Evolutionary conservation across 768 basidiomycete genomes (phyloP).

Genomic region (Suillus clintonianus): DNA sequence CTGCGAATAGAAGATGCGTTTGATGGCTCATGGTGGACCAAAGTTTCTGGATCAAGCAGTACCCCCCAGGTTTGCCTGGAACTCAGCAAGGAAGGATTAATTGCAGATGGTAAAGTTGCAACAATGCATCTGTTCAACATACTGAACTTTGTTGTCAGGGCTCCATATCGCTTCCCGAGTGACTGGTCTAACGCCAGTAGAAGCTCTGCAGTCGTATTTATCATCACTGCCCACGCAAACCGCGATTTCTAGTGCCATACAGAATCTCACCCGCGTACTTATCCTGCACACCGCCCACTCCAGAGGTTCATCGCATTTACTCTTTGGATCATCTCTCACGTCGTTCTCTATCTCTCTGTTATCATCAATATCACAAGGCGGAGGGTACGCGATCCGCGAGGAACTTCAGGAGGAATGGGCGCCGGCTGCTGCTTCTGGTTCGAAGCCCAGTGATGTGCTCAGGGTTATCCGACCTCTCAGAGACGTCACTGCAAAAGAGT

Average conservation of each 20-base stretch:
- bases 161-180: conserved; percentile 19
- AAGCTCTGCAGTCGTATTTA: conserved; percentile 51
- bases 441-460: conserved; percentile 27
- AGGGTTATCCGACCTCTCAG: conserved; percentile 67
- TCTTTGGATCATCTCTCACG: conserved; percentile 80
- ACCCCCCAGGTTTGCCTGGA: conserved; percentile 43
- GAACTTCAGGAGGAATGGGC: conserved; percentile 76
- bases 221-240: conserved; percentile 74
- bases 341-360: conserved; percentile 74
- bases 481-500: conserved; percentile 80
- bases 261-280: conserved; percentile 64
- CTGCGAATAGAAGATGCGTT: conserved; percentile 77
- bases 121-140: neutral
- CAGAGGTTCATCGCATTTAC: conserved; percentile 67
- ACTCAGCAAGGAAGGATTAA: conserved; percentile 53
- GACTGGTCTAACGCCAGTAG: conserved; percentile 20
- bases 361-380: conserved; percentile 73
- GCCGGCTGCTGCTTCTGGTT: conserved; percentile 20
- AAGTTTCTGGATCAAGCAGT: conserved; percentile 36
- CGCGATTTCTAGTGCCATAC: conserved; percentile 59
- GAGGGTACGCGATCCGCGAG: conserved; percentile 68
- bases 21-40: conserved; percentile 65
- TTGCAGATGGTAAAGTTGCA: conserved; percentile 25
- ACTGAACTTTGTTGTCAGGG: conserved; percentile 16
- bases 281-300: conserved; percentile 65